Percentiles rank a stretch among this genome's conserved stretches.
phyloP scores from a whole-genome alignment of 305 asterid genomes.

The Fraxinus ornus region DNA sequence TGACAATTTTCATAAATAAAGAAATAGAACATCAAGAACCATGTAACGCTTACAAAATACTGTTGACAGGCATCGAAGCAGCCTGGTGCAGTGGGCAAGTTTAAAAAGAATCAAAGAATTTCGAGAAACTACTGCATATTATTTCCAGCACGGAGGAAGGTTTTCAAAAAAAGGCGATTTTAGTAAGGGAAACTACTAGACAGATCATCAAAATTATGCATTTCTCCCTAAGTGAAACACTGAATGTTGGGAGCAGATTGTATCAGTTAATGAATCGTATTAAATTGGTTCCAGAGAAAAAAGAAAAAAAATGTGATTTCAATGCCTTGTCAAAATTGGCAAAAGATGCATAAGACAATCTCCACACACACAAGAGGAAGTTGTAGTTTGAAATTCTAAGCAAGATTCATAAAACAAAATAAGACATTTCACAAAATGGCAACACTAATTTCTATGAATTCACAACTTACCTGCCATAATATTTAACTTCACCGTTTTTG shows the following conservation, averaged over 20 bases:
- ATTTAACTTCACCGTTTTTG: constrained; percentile 71
- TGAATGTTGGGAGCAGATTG: not conserved
- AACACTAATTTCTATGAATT: not conserved
- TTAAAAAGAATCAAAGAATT: not conserved
- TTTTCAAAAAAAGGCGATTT: constrained; percentile 1
- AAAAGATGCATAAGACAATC: constrained; percentile 12
- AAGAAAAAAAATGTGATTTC: not conserved
- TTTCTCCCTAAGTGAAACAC: not conserved
- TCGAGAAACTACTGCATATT: not conserved
- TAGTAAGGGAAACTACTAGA: not conserved
- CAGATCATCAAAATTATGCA: not conserved
- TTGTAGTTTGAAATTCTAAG: not conserved
- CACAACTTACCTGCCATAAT: constrained; percentile 68
- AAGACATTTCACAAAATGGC: not conserved
- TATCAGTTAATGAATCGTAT: not conserved
- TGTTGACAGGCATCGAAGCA: not conserved
- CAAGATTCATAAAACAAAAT: constrained; percentile 3
- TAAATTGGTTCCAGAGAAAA: constrained; percentile 3
- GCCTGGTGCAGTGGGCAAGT: not conserved
- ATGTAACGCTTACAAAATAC: constrained; percentile 2
- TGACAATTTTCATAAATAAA: constrained; percentile 7
- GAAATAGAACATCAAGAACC: not conserved
- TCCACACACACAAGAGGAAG: not conserved
- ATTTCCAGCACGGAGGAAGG: not conserved
- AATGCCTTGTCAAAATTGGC: constrained; percentile 3